Evolutionary conservation across 2,329 filamentous ascomycete genomes (phyloP).

Genomic region (Trichoderma cornu-damae): DNA sequence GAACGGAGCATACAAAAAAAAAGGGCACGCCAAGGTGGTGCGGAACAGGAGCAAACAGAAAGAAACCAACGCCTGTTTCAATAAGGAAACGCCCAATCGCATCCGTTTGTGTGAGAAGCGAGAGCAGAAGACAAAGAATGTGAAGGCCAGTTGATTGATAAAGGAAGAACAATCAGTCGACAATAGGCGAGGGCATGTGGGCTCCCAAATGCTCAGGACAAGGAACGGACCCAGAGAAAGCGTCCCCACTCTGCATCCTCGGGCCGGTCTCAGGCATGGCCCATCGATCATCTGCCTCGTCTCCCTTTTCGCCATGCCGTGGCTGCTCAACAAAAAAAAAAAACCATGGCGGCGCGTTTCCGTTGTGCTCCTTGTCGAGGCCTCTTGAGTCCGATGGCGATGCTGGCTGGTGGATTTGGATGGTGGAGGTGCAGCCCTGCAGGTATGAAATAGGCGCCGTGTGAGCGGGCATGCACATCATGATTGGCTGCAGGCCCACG

Average conservation of each 20-base stretch:
- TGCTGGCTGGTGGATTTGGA: slow-evolving; percentile 11
- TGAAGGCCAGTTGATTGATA: slow-evolving; percentile 4
- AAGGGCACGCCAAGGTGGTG: neutral
- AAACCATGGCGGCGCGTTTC: slow-evolving; percentile 15
- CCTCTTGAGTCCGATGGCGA: slow-evolving; percentile 6
- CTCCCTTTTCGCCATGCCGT: neutral
- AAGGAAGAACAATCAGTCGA: slow-evolving; percentile 19
- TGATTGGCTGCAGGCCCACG: slow-evolving; percentile 30
- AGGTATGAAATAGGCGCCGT: slow-evolving; percentile 36
- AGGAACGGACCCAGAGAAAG: neutral
- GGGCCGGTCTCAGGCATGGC: slow-evolving; percentile 1
- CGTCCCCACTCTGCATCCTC: slow-evolving; percentile 5
- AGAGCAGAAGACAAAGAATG: neutral
- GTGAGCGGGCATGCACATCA: slow-evolving; percentile 14
- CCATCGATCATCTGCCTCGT: slow-evolving; percentile 5
- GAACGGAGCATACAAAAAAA: neutral
- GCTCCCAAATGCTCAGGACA: neutral
- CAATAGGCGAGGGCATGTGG: slow-evolving; percentile 10
- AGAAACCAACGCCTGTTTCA: slow-evolving; percentile 6
- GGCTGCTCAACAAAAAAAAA: slow-evolving; percentile 3
- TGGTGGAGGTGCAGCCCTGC: slow-evolving; percentile 9
- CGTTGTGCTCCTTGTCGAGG: neutral
- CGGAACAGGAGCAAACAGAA: neutral
- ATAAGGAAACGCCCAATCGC: slow-evolving; percentile 2
- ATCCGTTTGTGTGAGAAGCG: neutral